Evolutionary conservation across 2,329 filamentous ascomycete genomes (phyloP).

Genomic region (Pezicula radicicola): DNA sequence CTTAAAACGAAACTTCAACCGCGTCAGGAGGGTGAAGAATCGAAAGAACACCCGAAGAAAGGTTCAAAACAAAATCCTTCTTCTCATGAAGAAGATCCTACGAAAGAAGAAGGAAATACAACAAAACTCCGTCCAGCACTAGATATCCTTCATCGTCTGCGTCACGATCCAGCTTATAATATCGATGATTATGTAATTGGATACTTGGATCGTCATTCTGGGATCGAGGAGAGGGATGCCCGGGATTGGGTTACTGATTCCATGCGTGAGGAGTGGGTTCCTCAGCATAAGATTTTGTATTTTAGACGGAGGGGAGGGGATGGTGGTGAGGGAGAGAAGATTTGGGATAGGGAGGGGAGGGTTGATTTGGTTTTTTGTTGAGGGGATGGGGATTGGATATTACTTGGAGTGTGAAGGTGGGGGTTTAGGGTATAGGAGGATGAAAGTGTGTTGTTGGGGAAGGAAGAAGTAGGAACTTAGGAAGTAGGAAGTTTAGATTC

Average conservation of each 20-base stretch:
- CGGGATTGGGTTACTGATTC: slow-evolving; percentile 13
- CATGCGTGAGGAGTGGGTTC: slow-evolving; percentile 63
- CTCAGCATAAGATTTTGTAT: slow-evolving; percentile 60
- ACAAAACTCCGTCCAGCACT: slow-evolving; percentile 11
- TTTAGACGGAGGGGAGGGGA: slow-evolving; percentile 49
- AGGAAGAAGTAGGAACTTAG: no score
- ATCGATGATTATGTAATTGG: slow-evolving; percentile 21
- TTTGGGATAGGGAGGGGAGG: slow-evolving; percentile 48
- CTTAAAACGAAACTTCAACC: no score
- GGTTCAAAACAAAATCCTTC: no score
- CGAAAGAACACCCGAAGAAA: no score
- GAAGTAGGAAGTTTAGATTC: no score
- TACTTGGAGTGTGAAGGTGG: no score
- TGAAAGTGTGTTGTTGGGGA: no score
- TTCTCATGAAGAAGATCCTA: no score
- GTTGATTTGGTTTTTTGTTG: slow-evolving; percentile 14
- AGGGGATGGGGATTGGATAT: background rate
- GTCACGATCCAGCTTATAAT: slow-evolving; percentile 13
- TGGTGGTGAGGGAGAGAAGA: slow-evolving; percentile 53
- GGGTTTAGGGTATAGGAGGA: no score
- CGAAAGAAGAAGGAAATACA: background rate
- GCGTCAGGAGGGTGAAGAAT: no score
- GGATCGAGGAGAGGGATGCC: slow-evolving; percentile 11
- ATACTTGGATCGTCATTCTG: slow-evolving; percentile 16
- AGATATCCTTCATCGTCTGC: slow-evolving; percentile 18